Base-by-base conservation (phyloP, 805 yeast genomes). In the Yarrowia porcina region DNA sequence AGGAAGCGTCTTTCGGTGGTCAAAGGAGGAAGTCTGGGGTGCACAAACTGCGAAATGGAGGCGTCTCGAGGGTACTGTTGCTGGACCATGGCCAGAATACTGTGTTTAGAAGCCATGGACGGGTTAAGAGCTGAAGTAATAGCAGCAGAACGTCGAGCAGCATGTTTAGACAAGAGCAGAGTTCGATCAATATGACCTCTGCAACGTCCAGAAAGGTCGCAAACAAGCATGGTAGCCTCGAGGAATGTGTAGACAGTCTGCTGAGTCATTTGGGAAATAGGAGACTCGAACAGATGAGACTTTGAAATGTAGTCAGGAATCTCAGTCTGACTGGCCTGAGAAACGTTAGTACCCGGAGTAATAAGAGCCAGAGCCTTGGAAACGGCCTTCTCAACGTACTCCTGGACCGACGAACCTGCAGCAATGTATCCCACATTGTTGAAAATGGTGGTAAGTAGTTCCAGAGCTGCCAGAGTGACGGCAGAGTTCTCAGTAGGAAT, bases 21-120 rank as follows among this genome's bases (percentile, higher is more conserved):
- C 18, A 64, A 54, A n/a, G 71, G 71, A 3, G 97, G 96, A 67
- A 90, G 82, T 69, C 94, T 79, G 42, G 97, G 96, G 68, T 88
- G 87, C 61, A 83, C 80, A 67, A 89, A 27, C 18, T 62, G 77
- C 0, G 87, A 77, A 69, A 89, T 83, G 42, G 86, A 71, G 20
- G 82, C 80, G 69, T 84, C 83, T 42, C 76, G 72, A 13, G 79
- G 73, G 3, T 78, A 78, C 39, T 88, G 69, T 2, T 77, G 74
- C 12, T 83, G 73, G 1, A 88, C 86, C 64, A 92, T 83, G 9
- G 97, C 96, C 65, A 89, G 76, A 30, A 89, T 78, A 13, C 90
- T 85, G 42, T 82, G 80, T 41, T 81, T 79, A 59, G 85, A 86
- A 39, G 77, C 76, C 36, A 71, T 72, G 4, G 88, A 89, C 2